Evolutionary conservation across 768 basidiomycete species (phyloP).

Genomic region (Phylloporus sp.): DNA sequence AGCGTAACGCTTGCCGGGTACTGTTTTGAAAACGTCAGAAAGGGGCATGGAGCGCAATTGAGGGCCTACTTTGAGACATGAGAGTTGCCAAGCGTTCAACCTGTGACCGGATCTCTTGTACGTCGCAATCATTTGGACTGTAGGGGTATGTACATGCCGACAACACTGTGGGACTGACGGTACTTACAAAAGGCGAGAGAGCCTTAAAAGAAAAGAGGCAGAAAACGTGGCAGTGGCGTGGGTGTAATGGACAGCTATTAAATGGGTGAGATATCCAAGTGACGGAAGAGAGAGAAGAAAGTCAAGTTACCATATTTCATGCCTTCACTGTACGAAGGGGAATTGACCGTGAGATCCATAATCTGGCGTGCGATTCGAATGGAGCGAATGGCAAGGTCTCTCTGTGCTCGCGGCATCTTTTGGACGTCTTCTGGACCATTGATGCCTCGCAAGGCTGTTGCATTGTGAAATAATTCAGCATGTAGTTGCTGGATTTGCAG

Average conservation of each 20-base stretch:
- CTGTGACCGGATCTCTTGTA: slow-evolving; percentile 65
- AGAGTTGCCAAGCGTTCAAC: slow-evolving; percentile 75
- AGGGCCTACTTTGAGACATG: slow-evolving; percentile 69
- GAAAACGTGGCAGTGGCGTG: slow-evolving; percentile 94
- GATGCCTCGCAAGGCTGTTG: slow-evolving; percentile 78
- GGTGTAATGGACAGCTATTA: slow-evolving; percentile 78
- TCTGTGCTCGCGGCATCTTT: slow-evolving; percentile 75
- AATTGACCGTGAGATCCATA: slow-evolving; percentile 81
- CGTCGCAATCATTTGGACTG: slow-evolving; percentile 82
- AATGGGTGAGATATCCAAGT: slow-evolving; percentile 4
- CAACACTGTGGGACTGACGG: not conserved
- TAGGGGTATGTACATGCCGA: not conserved
- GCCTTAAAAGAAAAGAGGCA: slow-evolving; percentile 82
- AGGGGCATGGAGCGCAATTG: not conserved
- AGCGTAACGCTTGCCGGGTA: slow-evolving; percentile 91
- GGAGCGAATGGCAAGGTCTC: slow-evolving; percentile 75
- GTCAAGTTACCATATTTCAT: slow-evolving; percentile 77
- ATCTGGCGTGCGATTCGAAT: slow-evolving; percentile 79
- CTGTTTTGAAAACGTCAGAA: slow-evolving; percentile 38
- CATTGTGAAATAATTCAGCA: slow-evolving; percentile 81
- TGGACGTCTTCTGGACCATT: slow-evolving; percentile 83
- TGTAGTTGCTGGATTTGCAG: slow-evolving; percentile 84
- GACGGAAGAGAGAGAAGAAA: not conserved
- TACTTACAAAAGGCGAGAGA: slow-evolving; percentile 82
- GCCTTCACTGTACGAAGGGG: slow-evolving; percentile 81